phyloP scores from a whole-genome alignment of 306 rosid genomes.

The Trichosanthes truncata region DNA sequence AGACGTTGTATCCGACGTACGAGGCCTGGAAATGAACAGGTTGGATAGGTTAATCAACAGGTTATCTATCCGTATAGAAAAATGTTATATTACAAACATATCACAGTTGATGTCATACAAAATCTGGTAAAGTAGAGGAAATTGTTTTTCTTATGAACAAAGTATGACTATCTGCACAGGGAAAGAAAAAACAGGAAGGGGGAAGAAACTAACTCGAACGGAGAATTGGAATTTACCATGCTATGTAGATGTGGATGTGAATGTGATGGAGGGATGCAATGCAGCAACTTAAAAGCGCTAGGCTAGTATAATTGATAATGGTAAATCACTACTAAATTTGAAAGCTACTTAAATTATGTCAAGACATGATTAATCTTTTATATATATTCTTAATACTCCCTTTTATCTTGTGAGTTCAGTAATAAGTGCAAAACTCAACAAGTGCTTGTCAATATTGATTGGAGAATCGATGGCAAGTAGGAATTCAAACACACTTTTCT shows the following conservation, averaged over 20 bases:
- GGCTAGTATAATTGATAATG: neutral
- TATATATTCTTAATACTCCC: neutral
- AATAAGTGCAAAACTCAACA: neutral
- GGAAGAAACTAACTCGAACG: neutral
- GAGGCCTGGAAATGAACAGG: slow-evolving; percentile 47
- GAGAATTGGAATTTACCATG: neutral
- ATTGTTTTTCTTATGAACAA: neutral
- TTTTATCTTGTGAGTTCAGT: neutral
- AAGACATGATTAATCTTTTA: neutral
- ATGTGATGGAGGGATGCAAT: neutral
- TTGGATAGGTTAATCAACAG: slow-evolving; percentile 3
- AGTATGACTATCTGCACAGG: neutral
- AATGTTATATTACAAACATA: neutral
- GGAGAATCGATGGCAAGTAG: neutral
- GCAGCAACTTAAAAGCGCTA: neutral
- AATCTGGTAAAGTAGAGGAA: neutral
- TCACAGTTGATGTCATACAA: neutral
- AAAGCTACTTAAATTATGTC: neutral
- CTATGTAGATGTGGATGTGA: neutral
- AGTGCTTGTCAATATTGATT: neutral
- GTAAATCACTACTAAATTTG: neutral
- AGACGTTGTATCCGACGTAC: slow-evolving; percentile 78
- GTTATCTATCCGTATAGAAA: neutral
- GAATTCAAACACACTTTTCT: neutral
- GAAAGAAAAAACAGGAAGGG: too few relatives aligned